Base-by-base conservation (phyloP, 2,329 filamentous ascomycete species). In the Lecanicillium sp. region DNA sequence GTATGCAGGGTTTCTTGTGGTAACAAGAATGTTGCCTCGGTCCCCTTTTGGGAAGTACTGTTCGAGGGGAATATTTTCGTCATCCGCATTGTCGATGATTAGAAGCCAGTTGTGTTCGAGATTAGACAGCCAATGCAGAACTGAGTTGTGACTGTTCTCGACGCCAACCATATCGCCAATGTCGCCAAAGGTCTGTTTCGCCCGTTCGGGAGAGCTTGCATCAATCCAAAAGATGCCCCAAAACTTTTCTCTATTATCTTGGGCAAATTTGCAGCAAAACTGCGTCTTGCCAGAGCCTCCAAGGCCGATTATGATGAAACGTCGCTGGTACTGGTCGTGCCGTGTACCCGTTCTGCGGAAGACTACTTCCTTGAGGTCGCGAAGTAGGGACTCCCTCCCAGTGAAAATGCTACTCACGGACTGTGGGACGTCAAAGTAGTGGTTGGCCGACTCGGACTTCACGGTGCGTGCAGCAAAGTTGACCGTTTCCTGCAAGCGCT, bases 51-150 rank as follows among this genome's bases (percentile, higher is more conserved):
- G 39, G 18, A 44, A 41, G 13, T 27, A 30, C 18, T 33, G 22
- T 14, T 44, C 35, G 17, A 42, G 18, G 2, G 4, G 13, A 14
- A 31, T 8, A 8, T 14, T 14, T 31, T 17, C 31, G 20, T 29
- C 35, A 25, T 43, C 34, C 10, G 37, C 32, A 32, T 45, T 39
- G 18, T 42, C 43, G 15, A 39, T 40, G 22, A 37, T 40, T 9
- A 39, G 29, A 11, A 37, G 27, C 37, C 37, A 39, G 4, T 15
- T 17, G 5, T 39, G 7, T 5, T 20, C 29, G n/a, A 14, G 6
- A 14, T 34, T 30, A 5, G 40, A 30, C n/a, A 42, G 31, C 30
- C 31, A 42, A 30, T 39, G 40, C 13, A 29, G 19, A 2, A 29
- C 40, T 14, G 29, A 14, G 12, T 25, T 29, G 18, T 17, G 19